Evolutionary conservation across 1,284 basidiomycete species (phyloP).

Genomic region (Moesziomyces aphidis): DNA sequence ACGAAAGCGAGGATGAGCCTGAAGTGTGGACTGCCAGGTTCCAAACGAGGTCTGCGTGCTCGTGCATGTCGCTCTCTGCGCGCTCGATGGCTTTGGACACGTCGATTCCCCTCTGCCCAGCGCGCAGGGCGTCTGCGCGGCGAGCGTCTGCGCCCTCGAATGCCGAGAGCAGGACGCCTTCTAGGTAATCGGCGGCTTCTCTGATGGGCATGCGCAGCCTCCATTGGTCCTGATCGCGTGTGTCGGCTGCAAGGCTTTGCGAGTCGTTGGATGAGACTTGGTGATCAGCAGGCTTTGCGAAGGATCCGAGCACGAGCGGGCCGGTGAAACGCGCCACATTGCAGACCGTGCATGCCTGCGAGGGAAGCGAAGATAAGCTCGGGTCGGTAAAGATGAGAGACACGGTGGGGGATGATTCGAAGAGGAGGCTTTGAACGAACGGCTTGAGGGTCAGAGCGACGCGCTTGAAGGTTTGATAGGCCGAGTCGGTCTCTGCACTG

Average conservation of each 20-base stretch:
- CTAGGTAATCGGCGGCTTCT: conserved; percentile 81
- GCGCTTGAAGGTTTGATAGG: conserved; percentile 50
- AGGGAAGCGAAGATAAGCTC: conserved; percentile 28
- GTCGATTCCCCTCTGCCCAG: conserved; percentile 43
- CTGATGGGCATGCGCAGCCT: conserved; percentile 60
- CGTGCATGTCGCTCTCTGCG: conserved; percentile 37
- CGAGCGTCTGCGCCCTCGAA: conserved; percentile 84
- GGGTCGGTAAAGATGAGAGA: conserved; percentile 43
- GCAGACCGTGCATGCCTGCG: conserved; percentile 71
- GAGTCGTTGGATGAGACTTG: neutral
- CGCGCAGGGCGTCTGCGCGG: conserved; percentile 60
- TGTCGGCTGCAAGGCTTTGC: neutral
- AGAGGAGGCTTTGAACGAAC: conserved; percentile 38
- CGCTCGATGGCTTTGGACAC: conserved; percentile 41
- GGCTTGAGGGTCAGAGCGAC: conserved; percentile 43
- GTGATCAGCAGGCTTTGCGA: conserved; percentile 10
- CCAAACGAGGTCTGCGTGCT: conserved; percentile 39
- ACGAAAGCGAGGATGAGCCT: neutral
- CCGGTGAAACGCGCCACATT: conserved; percentile 81
- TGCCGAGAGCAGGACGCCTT: conserved; percentile 81
- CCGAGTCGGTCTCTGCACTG: conserved; percentile 30
- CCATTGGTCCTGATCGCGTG: conserved; percentile 18
- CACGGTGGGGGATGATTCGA: conserved; percentile 34
- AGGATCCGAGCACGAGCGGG: conserved; percentile 55
- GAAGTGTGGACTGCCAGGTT: conserved; percentile 24